Evolutionary conservation across 202 grass and related monocot genomes (phyloP).

Genomic region (Eragrostis tef): DNA sequence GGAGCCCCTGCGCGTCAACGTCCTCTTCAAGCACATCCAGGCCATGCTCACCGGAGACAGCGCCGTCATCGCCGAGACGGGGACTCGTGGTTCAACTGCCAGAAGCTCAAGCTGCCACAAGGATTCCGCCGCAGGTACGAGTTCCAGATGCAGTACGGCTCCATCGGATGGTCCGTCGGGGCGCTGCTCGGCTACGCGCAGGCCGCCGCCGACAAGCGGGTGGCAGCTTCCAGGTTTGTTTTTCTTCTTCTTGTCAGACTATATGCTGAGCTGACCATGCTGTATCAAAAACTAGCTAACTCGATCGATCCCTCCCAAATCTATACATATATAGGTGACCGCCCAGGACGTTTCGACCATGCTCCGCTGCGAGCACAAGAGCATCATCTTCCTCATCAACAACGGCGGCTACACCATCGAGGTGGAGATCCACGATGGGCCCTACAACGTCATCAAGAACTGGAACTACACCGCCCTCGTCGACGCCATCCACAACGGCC

Average conservation of each 20-base stretch:
- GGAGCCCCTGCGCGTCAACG: slow-evolving; percentile 57
- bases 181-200: slow-evolving; percentile 43
- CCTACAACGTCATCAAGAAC: slow-evolving; percentile 47
- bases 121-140: slow-evolving; percentile 41
- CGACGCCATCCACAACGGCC: slow-evolving; percentile 39
- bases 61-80: slow-evolving; percentile 53
- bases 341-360: slow-evolving; percentile 62
- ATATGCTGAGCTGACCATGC: too few species aligned
- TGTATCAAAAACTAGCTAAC: too few species aligned
- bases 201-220: slow-evolving; percentile 22
- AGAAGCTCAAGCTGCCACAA: slow-evolving; percentile 55
- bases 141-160: slow-evolving; percentile 52
- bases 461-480: slow-evolving; percentile 38
- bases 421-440: slow-evolving; percentile 43
- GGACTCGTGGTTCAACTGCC: slow-evolving; percentile 64
- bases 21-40: slow-evolving; percentile 64
- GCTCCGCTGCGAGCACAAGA: slow-evolving; percentile 54
- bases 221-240: slow-evolving; percentile 36
- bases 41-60: slow-evolving; percentile 32
- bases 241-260: too few species aligned
- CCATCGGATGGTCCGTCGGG: slow-evolving; percentile 47
- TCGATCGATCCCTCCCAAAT: too few species aligned
- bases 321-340: slow-evolving; percentile 44
- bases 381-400: slow-evolving; percentile 66
- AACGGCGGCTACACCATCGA: slow-evolving; percentile 44